These are phyloP conservation scores for Hymenoscyphus scutula DNA, from an alignment of 2,329 filamentous ascomycete species.

Conservation along the genomic window DNA sequence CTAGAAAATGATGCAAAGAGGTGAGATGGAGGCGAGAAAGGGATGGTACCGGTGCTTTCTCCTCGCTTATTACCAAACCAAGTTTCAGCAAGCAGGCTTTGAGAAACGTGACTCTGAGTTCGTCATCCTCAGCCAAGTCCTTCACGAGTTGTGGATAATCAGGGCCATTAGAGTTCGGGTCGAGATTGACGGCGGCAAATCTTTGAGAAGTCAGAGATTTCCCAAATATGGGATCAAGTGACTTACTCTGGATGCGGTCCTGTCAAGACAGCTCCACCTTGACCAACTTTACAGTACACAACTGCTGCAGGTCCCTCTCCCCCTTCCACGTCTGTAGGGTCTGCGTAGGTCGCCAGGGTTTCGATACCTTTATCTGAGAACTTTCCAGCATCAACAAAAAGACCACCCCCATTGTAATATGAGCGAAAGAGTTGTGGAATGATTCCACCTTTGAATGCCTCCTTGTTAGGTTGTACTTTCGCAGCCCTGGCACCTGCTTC, in stretches of 20 bases:
- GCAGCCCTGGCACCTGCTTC: conserved; percentile 79
- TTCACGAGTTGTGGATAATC: conserved; percentile 70
- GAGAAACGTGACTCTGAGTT: conserved; percentile 69
- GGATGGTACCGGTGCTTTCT: conserved; percentile 68
- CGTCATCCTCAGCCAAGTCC: conserved; percentile 66
- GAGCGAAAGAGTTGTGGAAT: conserved; percentile 64
- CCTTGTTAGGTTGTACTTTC: conserved; percentile 61
- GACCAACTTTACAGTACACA: conserved; percentile 78
- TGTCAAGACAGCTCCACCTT: conserved; percentile 76
- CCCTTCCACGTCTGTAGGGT: conserved; percentile 71
- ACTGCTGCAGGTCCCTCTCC: conserved; percentile 77
- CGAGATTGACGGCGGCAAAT: conserved; percentile 78
- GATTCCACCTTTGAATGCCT: conserved; percentile 50
- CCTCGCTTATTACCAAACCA: conserved; percentile 72
- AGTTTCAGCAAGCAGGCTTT: conserved; percentile 77
- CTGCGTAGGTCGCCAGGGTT: conserved; percentile 76
- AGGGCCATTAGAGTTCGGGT: conserved; percentile 62
- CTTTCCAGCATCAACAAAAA: conserved; percentile 78
- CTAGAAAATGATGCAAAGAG: conserved; percentile 59
- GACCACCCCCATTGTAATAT: conserved; percentile 93
- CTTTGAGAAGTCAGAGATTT: conserved; percentile 46
- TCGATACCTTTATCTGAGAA: conserved; percentile 66
- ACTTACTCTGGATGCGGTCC: conserved; percentile 89
- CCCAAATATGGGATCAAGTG: conserved; percentile 3
- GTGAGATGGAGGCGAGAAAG: conserved; percentile 83